phyloP scores from a whole-genome alignment of 768 basidiomycete genomes.

The Lentinula boryana region DNA sequence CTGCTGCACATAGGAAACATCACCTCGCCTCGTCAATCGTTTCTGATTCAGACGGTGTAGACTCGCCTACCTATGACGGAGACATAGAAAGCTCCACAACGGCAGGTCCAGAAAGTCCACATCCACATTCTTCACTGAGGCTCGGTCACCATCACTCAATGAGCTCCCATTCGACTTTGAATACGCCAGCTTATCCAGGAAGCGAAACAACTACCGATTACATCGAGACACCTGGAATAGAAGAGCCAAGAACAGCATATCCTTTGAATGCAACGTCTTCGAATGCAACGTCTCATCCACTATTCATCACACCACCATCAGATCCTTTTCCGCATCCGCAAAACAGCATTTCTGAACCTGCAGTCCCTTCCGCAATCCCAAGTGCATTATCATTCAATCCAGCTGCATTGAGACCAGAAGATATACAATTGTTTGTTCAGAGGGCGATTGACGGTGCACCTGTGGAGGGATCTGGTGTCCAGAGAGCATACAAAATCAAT shows the following conservation, averaged over 20 bases:
- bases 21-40: constrained; percentile 51
- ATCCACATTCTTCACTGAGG: constrained; percentile 4
- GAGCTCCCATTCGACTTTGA: constrained; percentile 51
- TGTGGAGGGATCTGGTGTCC: constrained; percentile 14
- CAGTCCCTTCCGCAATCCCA: constrained; percentile 29
- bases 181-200: constrained; percentile 24
- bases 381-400: constrained; percentile 45
- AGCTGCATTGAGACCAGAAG: constrained; percentile 61
- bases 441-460: constrained; percentile 69
- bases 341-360: constrained; percentile 26
- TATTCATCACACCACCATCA: constrained; percentile 16
- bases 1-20: constrained; percentile 31
- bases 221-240: background rate
- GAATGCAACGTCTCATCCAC: constrained; percentile 9
- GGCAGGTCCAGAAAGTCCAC: constrained; percentile 35
- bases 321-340: constrained; percentile 22
- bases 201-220: background rate
- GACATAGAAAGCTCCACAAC: constrained; percentile 80
- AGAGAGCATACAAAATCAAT: constrained; percentile 75
- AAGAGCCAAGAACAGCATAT: constrained; percentile 1
- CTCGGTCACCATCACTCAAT: constrained; percentile 33
- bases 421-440: constrained; percentile 73
- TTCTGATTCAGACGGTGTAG: constrained; percentile 69
- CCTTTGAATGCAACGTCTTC: constrained; percentile 15
- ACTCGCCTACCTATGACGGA: constrained; percentile 87